These are phyloP conservation scores for Eustoma russellianum DNA, from an alignment of 257 asterid species.

Conservation along the genomic window DNA sequence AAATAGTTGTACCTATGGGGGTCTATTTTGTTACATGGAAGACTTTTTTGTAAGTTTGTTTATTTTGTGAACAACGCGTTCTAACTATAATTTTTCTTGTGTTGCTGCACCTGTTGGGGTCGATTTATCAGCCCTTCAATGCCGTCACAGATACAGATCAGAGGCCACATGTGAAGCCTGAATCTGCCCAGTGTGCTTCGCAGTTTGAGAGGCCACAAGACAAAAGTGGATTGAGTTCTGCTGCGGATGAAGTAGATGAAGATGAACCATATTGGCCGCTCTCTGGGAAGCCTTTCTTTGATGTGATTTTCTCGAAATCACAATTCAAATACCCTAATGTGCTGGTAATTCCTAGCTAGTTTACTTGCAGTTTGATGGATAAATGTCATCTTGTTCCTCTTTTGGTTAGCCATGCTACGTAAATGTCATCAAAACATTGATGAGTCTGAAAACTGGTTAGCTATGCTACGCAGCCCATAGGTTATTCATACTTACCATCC, in stretches of 20 bases:
- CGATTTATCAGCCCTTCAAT: neutral
- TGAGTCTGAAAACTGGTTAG: neutral
- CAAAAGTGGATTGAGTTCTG: neutral
- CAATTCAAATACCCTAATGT: neutral
- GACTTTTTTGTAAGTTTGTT: too few relatives aligned
- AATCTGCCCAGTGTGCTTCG: neutral
- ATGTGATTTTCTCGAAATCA: slow-evolving; percentile 13
- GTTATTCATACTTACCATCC: too few relatives aligned
- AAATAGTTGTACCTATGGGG: too few relatives aligned
- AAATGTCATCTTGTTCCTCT: neutral
- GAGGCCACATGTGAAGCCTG: neutral
- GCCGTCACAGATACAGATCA: neutral
- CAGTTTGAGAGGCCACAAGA: neutral
- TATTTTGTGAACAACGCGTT: too few relatives aligned
- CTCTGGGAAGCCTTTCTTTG: slow-evolving; percentile 19
- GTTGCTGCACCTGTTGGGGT: too few relatives aligned
- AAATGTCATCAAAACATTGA: neutral
- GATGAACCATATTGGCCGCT: slow-evolving; percentile 16
- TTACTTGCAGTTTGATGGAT: neutral
- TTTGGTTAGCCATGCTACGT: neutral
- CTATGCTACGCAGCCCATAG: neutral
- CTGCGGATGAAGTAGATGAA: slow-evolving; percentile 10
- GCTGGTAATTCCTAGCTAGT: slow-evolving; percentile 18
- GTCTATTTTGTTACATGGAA: too few relatives aligned
- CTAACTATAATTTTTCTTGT: too few relatives aligned